Evolutionary conservation across 805 yeast species (phyloP).

Genomic region (Kregervanrija delftensis): DNA sequence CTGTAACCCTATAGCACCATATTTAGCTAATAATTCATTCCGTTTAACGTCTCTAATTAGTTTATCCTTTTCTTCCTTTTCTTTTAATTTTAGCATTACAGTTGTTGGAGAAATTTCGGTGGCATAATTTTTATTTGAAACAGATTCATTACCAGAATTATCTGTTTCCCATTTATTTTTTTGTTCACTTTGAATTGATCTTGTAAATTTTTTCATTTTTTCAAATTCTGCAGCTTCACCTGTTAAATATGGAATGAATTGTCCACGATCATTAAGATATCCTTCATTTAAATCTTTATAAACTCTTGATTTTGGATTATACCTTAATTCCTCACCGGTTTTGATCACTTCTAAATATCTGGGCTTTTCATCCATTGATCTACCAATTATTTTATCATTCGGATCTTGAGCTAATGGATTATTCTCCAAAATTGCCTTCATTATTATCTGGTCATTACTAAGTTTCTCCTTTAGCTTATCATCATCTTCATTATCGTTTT

Average conservation of each 20-base stretch:
- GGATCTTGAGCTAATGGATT: constrained; percentile 12
- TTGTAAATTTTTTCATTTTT: constrained; percentile 40
- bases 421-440: constrained; percentile 5
- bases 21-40: constrained; percentile 29
- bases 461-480: constrained; percentile 15
- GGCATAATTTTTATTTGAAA: constrained; percentile 20
- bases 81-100: constrained; percentile 30
- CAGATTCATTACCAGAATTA: constrained; percentile 8
- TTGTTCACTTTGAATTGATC: constrained; percentile 15
- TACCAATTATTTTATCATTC: constrained; percentile 33
- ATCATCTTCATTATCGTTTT: constrained; percentile 10
- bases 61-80: constrained; percentile 25
- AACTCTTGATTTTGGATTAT: constrained; percentile 49
- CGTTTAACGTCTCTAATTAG: constrained; percentile 24
- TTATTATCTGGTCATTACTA: neutral
- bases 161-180: constrained; percentile 13
- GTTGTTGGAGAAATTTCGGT: constrained; percentile 42
- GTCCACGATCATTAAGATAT: constrained; percentile 29
- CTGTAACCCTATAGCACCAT: constrained; percentile 24
- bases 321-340: constrained; percentile 35
- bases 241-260: constrained; percentile 46
- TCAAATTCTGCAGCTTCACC: constrained; percentile 54
- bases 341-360: constrained; percentile 48
- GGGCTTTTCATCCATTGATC: constrained; percentile 77
- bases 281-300: constrained; percentile 27